Evolutionary conservation across 257 asterid species (phyloP), one percentile per base, ranked within the genome.

Genomic region (Nicotiana undulata): DNA sequence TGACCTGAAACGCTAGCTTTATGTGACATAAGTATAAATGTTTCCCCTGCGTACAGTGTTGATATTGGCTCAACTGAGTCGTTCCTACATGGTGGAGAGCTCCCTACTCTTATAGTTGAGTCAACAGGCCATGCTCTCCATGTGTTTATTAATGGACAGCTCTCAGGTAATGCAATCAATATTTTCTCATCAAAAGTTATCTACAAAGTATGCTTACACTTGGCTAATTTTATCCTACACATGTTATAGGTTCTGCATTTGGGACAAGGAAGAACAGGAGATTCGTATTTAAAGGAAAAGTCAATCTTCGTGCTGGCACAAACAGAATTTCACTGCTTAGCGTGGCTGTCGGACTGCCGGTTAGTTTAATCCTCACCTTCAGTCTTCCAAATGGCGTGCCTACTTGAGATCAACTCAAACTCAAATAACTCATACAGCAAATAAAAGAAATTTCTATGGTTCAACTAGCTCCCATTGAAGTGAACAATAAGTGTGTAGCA

Each of bases 341-440:
- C 58, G 99, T 94, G 68, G 97, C 98, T 44, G 93, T 93, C 79
- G 99, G 99, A 81, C 85, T 96, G 74, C 99, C 96, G 6, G 99
- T 96, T 81, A 87, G 95, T 91, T 85, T 81, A 49, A 76, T 75
- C 51, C 70, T 63, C 76, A 29, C 37, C 31, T 22, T 70, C 3
- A 4, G 24, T 78, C 53, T 29, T 34, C 22, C 63, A 61, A 16
- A 44, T 34, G 70, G 61, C 7, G 20, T 63, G 66, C 46, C 31
- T 28, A 10, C 40, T 77, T 31, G 46, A 72, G 61, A 32, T 67
- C 46, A 31, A 46, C 20, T 66, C 55, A 22, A 9, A 72, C 2
- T 40, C 74, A 24, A 46, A 40, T 58, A 37, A 16, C 40, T 72
- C 37, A 20, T 44, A n/a, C 6, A 13, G 77, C 9, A 46, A 46